A percentile compares a stretch with the other conserved stretches of the same genome.
phyloP scores from a whole-genome alignment of 1,284 basidiomycete species.

The Puccinia coronata region DNA sequence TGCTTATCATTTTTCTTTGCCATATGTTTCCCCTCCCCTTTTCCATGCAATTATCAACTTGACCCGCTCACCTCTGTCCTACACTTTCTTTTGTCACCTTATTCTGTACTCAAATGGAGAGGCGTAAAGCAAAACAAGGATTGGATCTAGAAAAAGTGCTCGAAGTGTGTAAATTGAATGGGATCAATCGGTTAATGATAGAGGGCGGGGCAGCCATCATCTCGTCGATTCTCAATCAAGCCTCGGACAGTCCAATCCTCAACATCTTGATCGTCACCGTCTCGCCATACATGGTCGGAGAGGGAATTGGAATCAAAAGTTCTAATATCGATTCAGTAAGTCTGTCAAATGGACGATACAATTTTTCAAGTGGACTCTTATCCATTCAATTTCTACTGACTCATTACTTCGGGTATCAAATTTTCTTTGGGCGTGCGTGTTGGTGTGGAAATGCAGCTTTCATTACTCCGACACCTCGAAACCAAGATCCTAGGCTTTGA shows the following conservation, averaged over 20 bases:
- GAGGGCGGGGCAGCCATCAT: slow-evolving; percentile 89
- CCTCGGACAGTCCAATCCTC: slow-evolving; percentile 60
- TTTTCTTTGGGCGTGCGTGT: not conserved
- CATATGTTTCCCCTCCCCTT: not conserved
- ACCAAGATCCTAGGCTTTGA: slow-evolving; percentile 56
- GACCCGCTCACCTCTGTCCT: not conserved
- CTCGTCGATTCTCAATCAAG: slow-evolving; percentile 67
- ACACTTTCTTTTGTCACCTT: not conserved
- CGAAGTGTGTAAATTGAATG: slow-evolving; percentile 63
- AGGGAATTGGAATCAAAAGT: slow-evolving; percentile 63
- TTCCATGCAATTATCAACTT: not conserved
- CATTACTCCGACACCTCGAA: slow-evolving; percentile 53
- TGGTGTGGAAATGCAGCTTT: slow-evolving; percentile 21
- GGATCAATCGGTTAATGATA: slow-evolving; percentile 80
- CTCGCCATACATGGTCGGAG: slow-evolving; percentile 76
- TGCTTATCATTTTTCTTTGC: slow-evolving; percentile 5
- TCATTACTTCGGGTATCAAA: not conserved
- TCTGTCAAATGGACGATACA: slow-evolving; percentile 6
- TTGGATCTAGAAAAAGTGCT: slow-evolving; percentile 66
- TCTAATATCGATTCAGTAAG: slow-evolving; percentile 59
- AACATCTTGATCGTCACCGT: slow-evolving; percentile 78
- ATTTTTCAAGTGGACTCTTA: not conserved
- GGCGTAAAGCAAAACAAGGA: slow-evolving; percentile 57
- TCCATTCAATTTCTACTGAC: no score
- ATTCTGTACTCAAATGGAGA: not conserved